A percentile compares a stretch with the other conserved stretches of the same genome.
phyloP scores from a whole-genome alignment of 148 eudicot genomes.

The Heliamphora exappendiculata region DNA sequence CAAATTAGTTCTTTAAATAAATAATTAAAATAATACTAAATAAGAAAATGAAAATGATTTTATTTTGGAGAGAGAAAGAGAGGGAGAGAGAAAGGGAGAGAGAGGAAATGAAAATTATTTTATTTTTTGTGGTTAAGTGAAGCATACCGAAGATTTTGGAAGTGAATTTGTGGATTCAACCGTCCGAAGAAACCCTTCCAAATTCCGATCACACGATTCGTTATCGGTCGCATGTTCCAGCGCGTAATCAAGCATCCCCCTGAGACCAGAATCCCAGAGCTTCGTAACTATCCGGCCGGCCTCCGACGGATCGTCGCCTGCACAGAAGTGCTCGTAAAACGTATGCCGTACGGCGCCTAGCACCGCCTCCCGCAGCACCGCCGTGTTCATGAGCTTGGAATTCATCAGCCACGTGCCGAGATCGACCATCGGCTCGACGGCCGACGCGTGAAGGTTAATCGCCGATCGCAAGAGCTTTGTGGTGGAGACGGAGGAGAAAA shows the following conservation, averaged over 20 bases:
- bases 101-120: background rate
- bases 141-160: conserved; percentile 55
- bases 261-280: conserved; percentile 49
- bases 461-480: conserved; percentile 40
- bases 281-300: conserved; percentile 34
- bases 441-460: conserved; percentile 36
- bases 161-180: conserved; percentile 45
- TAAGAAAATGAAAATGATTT: too few species aligned
- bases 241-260: conserved; percentile 74
- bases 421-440: conserved; percentile 50
- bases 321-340: conserved; percentile 75
- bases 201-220: conserved; percentile 49
- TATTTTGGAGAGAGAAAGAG: too few species aligned
- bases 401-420: conserved; percentile 66
- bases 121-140: background rate
- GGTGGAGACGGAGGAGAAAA: conserved; percentile 46
- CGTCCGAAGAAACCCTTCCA: conserved; percentile 39
- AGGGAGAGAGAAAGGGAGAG: background rate
- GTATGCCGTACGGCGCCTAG: conserved; percentile 33
- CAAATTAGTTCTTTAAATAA: too few species aligned
- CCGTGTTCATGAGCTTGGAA: conserved; percentile 40
- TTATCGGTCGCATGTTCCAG: conserved; percentile 70
- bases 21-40: too few species aligned
- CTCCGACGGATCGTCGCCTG: conserved; percentile 45
- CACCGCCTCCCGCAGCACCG: conserved; percentile 25